phyloP scores from a whole-genome alignment of 352 stramenopile species.

The Phytophthora capsici region DNA sequence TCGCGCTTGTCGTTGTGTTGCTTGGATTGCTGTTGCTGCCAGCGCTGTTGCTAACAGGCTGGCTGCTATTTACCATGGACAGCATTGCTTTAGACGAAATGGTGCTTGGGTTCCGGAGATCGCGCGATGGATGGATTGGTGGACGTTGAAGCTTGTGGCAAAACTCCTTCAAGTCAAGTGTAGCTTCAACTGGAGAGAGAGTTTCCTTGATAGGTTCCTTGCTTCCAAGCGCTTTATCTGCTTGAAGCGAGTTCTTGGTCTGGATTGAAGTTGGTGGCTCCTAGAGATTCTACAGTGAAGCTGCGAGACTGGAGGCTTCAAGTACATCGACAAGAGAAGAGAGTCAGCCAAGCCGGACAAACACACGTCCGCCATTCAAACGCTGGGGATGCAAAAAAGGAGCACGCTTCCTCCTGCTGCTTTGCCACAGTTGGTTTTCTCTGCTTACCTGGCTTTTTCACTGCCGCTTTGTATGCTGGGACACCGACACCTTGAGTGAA shows the following conservation, averaged over 20 bases:
- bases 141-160: slow-evolving; percentile 33
- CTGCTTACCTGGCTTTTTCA: slow-evolving; percentile 27
- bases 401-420: slow-evolving; percentile 34
- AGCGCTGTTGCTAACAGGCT: slow-evolving; percentile 24
- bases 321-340: slow-evolving; percentile 49
- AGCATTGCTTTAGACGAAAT: slow-evolving; percentile 54
- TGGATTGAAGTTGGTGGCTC: slow-evolving; percentile 85
- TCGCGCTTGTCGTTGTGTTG: slow-evolving; percentile 15
- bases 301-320: slow-evolving; percentile 51
- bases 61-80: slow-evolving; percentile 63
- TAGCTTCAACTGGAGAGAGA: slow-evolving; percentile 14
- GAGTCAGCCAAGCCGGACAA: slow-evolving; percentile 41
- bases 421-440: slow-evolving; percentile 11
- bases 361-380: slow-evolving; percentile 58
- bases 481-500: slow-evolving; percentile 8
- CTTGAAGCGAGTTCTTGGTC: slow-evolving; percentile 15
- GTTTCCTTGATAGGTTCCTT: slow-evolving; percentile 8
- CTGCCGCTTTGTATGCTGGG: slow-evolving; percentile 34
- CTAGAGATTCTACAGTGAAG: slow-evolving; percentile 48
- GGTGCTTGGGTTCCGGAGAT: slow-evolving; percentile 18
- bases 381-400: slow-evolving; percentile 40
- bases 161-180: slow-evolving; percentile 6
- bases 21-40: slow-evolving; percentile 18
- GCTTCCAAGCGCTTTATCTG: background rate
- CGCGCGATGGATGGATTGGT: slow-evolving; percentile 3